phyloP scores from a whole-genome alignment of 2,329 filamentous ascomycete species.

The Fusarium paranaense region DNA sequence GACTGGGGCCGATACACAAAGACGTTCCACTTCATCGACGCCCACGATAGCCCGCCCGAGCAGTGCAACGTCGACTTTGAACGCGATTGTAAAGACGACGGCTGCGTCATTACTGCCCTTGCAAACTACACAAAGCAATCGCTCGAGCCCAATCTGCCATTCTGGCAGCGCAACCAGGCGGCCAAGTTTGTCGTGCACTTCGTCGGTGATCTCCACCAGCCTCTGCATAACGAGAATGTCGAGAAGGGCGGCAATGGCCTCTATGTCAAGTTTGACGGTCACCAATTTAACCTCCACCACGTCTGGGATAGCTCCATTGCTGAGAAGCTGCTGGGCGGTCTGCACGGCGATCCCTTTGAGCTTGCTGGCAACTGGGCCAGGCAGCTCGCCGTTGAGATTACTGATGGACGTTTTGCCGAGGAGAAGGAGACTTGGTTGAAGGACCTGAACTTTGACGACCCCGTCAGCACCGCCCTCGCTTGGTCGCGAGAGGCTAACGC shows the following conservation, averaged over 20 bases:
- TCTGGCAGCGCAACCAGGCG: conserved; percentile 65
- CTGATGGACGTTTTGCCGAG: conserved; percentile 64
- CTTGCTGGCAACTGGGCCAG: conserved; percentile 67
- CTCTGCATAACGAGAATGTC: conserved; percentile 74
- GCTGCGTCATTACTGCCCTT: conserved; percentile 72
- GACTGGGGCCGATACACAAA: conserved; percentile 71
- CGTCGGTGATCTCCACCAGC: conserved; percentile 77
- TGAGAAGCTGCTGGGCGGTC: conserved; percentile 71
- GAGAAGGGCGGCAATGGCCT: conserved; percentile 76
- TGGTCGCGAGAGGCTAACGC: conserved; percentile 75
- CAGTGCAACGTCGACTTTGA: conserved; percentile 68
- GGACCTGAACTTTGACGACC: conserved; percentile 66
- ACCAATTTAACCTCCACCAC: conserved; percentile 73
- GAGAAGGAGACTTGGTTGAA: conserved; percentile 66
- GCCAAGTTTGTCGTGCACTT: conserved; percentile 77
- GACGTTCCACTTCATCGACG: conserved; percentile 77
- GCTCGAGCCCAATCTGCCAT: conserved; percentile 58
- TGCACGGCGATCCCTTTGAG: conserved; percentile 60
- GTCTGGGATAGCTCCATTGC: conserved; percentile 80
- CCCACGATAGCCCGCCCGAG: conserved; percentile 70
- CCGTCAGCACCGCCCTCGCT: conserved; percentile 65
- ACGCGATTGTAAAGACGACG: conserved; percentile 71
- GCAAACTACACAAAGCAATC: conserved; percentile 70
- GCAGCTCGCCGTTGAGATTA: conserved; percentile 66
- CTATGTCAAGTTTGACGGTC: conserved; percentile 69